Evolutionary conservation across 2,329 filamentous ascomycete species (phyloP), one percentile per base, ranked within the genome.

Genomic region (Pezicula rhizophila): DNA sequence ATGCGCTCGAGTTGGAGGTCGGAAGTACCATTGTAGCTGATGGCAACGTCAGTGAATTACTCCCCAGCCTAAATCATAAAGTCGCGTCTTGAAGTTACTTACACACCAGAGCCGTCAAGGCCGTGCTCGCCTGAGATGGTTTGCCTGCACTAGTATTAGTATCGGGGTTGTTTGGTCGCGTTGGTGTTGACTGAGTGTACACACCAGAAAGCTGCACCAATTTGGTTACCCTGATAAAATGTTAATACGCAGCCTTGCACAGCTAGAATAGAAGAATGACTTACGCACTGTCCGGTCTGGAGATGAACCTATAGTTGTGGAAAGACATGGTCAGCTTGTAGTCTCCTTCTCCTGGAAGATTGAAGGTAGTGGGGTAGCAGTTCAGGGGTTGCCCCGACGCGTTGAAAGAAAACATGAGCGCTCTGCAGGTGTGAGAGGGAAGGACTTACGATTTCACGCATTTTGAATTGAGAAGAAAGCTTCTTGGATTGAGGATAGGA

Each of bases 1-100:
- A 99, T 96, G 68, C 93, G 91, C 87, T 99, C 93, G 64, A 97
- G 85, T 82, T 99, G 93, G 71, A 97, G 90, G 75, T 97, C 93
- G 40, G 92, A 97, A 64, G 89, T 91, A 70, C 93, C 93, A 74
- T 95, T 95, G 85, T 97, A 97, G 65, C 88, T 93, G 64, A 20
- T 50, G 51, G 31, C n/a, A 37, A 51, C 66, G 55, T 56, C 42
- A 55, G 56, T 65, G 58, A 67, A 61, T 59, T 37, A 56, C 51
- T 41, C 55, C 51, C 52, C 42, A 52, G 63, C 43, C 18, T 41
- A 46, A 48, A 49, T 18, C 47, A 31, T 44, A 46, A 15, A 33
- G 26, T 4, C 35, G 18, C 45, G 44, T 28, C 35, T 38, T 38
- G 15, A 49, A 28, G 26, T 42, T 37, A 85, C 87, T 72, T 85